Percentiles rank a stretch among this genome's conserved stretches.
Evolutionary conservation across 441 rosid species (phyloP).

Genomic region (Melastoma candidum): DNA sequence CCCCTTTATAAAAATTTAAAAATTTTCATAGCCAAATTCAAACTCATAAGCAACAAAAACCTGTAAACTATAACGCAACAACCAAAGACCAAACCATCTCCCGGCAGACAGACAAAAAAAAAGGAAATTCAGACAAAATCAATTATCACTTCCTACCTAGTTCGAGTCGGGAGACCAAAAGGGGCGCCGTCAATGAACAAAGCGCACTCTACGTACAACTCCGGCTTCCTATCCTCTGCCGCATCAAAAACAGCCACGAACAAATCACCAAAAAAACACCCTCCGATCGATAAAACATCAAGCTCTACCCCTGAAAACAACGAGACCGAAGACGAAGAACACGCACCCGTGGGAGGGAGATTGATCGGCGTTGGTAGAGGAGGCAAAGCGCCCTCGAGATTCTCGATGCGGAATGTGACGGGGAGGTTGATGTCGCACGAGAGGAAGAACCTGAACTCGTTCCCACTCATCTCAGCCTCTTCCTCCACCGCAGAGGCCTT

Average conservation of each 20-base stretch:
- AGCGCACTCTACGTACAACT: constrained; percentile 78
- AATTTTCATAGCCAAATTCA: constrained; percentile 34
- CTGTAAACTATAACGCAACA: not conserved
- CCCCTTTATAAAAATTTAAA: too few species aligned
- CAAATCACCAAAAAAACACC: constrained; percentile 5
- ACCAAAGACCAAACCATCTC: constrained; percentile 3
- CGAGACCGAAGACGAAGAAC: not conserved
- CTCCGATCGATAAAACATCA: not conserved
- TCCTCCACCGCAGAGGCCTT: not conserved
- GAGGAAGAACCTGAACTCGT: constrained; percentile 91
- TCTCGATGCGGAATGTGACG: constrained; percentile 76
- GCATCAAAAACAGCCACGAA: constrained; percentile 32
- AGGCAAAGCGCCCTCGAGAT: constrained; percentile 70
- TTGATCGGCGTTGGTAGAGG: constrained; percentile 51
- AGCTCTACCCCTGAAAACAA: not conserved
- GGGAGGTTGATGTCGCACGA: constrained; percentile 94
- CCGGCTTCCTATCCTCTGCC: constrained; percentile 54
- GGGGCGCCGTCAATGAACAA: constrained; percentile 87
- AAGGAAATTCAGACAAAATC: not conserved
- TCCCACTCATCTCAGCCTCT: constrained; percentile 40
- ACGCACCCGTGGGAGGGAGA: not conserved
- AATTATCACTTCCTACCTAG: constrained; percentile 34
- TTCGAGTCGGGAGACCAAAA: constrained; percentile 83
- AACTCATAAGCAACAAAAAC: not conserved
- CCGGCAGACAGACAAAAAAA: not conserved